Conservation (phyloP, 805 yeast genomes). For the Cyberlindnera maritima region DNA sequence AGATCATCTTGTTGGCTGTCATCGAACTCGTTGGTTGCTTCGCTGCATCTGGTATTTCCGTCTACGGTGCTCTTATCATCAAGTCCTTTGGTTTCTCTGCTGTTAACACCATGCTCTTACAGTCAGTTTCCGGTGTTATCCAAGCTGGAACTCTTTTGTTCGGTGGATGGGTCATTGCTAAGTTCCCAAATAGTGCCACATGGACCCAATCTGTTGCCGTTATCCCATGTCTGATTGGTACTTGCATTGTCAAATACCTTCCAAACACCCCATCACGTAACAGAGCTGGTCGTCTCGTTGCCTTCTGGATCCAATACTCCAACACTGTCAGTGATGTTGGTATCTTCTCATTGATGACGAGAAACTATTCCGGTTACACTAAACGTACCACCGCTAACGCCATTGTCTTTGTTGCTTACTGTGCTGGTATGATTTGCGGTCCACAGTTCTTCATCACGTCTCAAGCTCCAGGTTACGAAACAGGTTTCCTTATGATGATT, state of each 20-base stretch:
- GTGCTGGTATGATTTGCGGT: slow-evolving; percentile 8
- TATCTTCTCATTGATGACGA: slow-evolving; percentile 5
- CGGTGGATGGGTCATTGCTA: slow-evolving; percentile 3
- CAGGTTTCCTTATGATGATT: slow-evolving; percentile 10
- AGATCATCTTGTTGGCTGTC: neutral
- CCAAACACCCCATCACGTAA: slow-evolving; percentile 2
- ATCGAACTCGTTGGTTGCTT: slow-evolving; percentile 2
- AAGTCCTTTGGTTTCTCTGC: slow-evolving; percentile 7
- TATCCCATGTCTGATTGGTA: slow-evolving; percentile 8
- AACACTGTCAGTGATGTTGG: slow-evolving; percentile 1
- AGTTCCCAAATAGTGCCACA: slow-evolving; percentile 1
- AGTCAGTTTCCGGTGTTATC: slow-evolving; percentile 4
- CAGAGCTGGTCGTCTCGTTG: slow-evolving; percentile 8
- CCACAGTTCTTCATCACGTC: slow-evolving; percentile 7
- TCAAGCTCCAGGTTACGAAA: slow-evolving; percentile 7
- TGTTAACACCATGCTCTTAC: slow-evolving; percentile 5
- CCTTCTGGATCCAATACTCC: slow-evolving; percentile 5
- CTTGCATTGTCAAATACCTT: slow-evolving; percentile 3
- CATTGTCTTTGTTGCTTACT: slow-evolving; percentile 4
- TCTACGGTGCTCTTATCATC: slow-evolving; percentile 5
- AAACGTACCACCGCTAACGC: slow-evolving; percentile 4
- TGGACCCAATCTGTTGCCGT: slow-evolving; percentile 1
- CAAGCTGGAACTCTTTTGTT: slow-evolving; percentile 1
- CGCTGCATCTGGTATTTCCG: slow-evolving; percentile 4
- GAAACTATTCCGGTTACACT: slow-evolving; percentile 7